Percentiles rank a stretch among this genome's conserved stretches.
These are phyloP conservation scores for Candida ponderosae DNA, from an alignment of 805 yeast genomes.

Conservation along the genomic window DNA sequence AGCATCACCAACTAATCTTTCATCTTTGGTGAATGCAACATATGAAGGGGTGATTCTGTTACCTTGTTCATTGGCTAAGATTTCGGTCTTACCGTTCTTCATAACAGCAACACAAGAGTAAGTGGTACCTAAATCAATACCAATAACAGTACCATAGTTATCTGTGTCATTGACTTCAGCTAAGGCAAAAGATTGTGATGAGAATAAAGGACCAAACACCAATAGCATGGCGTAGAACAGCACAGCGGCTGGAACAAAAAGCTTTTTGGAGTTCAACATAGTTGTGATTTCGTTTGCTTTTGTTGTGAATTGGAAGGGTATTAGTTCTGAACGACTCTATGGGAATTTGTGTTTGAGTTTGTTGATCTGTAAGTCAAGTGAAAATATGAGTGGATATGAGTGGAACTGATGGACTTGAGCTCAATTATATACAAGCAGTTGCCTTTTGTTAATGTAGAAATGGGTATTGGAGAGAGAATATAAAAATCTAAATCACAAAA, in stretches of 20 bases:
- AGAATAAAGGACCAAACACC: slow-evolving; percentile 18
- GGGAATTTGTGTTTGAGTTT: too few species aligned
- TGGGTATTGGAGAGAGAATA: too few species aligned
- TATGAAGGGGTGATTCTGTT: slow-evolving; percentile 94
- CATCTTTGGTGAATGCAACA: slow-evolving; percentile 88
- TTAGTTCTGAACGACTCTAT: too few species aligned
- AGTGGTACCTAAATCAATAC: slow-evolving; percentile 97
- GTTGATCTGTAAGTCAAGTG: too few species aligned
- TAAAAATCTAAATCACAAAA: too few species aligned
- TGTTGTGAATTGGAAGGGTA: neutral
- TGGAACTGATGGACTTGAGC: too few species aligned
- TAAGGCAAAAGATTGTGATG: slow-evolving; percentile 5
- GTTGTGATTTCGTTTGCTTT: neutral
- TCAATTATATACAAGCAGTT: too few species aligned
- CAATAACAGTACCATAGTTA: slow-evolving; percentile 63
- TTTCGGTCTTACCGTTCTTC: slow-evolving; percentile 83
- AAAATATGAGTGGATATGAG: too few species aligned
- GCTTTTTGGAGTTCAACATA: slow-evolving; percentile 18
- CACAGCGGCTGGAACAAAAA: slow-evolving; percentile 26
- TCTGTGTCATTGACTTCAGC: slow-evolving; percentile 29
- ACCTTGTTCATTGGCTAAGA: slow-evolving; percentile 94
- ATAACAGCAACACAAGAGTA: slow-evolving; percentile 93
- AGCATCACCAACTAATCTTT: slow-evolving; percentile 91
- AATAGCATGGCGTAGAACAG: slow-evolving; percentile 20
- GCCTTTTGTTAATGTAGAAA: too few species aligned